Conservation (phyloP, 2,329 filamentous ascomycete species). For the Microdochium nivale region DNA sequence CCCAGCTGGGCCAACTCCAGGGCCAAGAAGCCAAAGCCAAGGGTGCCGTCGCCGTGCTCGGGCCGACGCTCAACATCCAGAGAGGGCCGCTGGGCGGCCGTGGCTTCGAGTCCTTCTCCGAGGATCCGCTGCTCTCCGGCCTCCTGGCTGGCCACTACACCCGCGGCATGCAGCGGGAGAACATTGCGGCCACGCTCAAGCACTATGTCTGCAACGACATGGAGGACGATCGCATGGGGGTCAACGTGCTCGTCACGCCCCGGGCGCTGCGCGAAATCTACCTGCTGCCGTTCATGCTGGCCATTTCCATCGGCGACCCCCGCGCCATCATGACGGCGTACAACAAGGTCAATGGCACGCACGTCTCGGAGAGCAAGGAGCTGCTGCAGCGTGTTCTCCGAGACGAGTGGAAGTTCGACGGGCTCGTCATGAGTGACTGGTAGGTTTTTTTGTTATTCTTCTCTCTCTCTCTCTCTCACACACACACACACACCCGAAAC, state of each 20-base stretch:
- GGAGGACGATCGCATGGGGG: conserved; percentile 57
- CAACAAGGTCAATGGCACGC: conserved; percentile 56
- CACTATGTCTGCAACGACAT: conserved; percentile 53
- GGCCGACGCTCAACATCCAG: conserved; percentile 5
- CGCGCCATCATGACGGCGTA: conserved; percentile 65
- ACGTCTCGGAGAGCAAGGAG: conserved; percentile 47
- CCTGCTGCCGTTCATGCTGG: conserved; percentile 65
- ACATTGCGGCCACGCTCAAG: conserved; percentile 28
- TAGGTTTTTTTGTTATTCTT: not conserved
- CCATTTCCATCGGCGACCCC: conserved; percentile 37
- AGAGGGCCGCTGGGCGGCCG: conserved; percentile 44
- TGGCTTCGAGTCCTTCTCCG: conserved; percentile 63
- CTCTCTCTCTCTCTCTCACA: no score
- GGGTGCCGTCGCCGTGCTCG: conserved; percentile 7
- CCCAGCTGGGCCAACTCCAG: conserved; percentile 14
- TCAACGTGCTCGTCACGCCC: conserved; percentile 57
- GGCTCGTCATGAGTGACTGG: conserved; percentile 33
- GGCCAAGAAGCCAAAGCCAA: conserved; percentile 16
- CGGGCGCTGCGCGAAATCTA: conserved; percentile 61
- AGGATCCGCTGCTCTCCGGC: conserved; percentile 53
- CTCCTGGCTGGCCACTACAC: conserved; percentile 41
- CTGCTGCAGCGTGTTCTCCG: conserved; percentile 49
- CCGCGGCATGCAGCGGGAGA: conserved; percentile 28
- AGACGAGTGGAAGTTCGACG: conserved; percentile 49
- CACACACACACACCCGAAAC: no score